phyloP scores from a whole-genome alignment of 805 yeast genomes.

The Metschnikowia hibisci region DNA sequence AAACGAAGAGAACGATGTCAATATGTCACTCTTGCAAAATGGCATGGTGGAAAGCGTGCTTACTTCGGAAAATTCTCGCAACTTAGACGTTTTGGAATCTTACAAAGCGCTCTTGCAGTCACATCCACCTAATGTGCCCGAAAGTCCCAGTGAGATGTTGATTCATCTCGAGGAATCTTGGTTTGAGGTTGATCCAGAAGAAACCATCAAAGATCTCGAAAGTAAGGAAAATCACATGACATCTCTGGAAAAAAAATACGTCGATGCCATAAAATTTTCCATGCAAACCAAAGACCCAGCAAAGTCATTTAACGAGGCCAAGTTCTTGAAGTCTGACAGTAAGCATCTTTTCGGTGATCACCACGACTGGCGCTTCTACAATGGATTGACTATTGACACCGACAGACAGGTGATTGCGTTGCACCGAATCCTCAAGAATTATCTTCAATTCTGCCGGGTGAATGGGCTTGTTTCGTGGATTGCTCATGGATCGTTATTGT shows the following conservation, averaged over 20 bases:
- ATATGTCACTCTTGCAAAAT: conserved; percentile 22
- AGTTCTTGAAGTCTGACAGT: conserved; percentile 6
- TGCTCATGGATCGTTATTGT: conserved; percentile 21
- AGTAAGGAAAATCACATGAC: neutral
- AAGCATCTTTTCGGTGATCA: conserved; percentile 13
- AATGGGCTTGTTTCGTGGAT: conserved; percentile 24
- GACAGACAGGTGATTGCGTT: conserved; percentile 15
- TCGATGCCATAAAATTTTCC: conserved; percentile 19
- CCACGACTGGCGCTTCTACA: conserved; percentile 23
- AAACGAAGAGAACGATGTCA: conserved; percentile 15
- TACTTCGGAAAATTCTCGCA: conserved; percentile 4
- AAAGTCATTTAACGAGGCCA: conserved; percentile 14
- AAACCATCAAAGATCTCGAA: conserved; percentile 22
- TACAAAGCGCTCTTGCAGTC: conserved; percentile 15
- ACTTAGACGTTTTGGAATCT: conserved; percentile 12
- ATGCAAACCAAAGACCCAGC: conserved; percentile 10
- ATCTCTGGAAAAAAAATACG: conserved; percentile 16
- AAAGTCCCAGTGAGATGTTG: neutral
- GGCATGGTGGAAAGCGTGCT: conserved; percentile 17
- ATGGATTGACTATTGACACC: conserved; percentile 13
- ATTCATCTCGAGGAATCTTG: conserved; percentile 19
- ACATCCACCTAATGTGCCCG: conserved; percentile 6
- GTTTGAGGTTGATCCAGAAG: conserved; percentile 24
- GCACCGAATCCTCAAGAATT: conserved; percentile 19
- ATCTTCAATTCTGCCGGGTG: conserved; percentile 18